Evolutionary conservation across 2,329 filamentous ascomycete species (phyloP).

Genomic region (Tolypocladium tropicale): DNA sequence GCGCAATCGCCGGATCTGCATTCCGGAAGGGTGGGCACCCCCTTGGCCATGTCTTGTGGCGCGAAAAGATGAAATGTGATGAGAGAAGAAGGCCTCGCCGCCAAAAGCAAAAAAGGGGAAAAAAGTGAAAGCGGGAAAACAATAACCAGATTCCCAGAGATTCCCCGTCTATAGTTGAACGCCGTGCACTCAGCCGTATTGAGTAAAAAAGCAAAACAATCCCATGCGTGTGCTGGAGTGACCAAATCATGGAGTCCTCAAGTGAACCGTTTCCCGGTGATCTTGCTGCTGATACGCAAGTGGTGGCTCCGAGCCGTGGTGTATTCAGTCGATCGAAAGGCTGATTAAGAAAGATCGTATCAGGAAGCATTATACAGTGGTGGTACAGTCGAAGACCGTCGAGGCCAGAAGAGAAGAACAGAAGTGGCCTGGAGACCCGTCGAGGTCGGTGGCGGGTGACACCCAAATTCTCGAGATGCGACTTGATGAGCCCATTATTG

Average conservation of each 20-base stretch:
- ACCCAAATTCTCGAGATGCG: neutral
- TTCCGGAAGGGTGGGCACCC: slow-evolving; percentile 12
- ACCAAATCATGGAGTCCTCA: neutral
- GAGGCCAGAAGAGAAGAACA: slow-evolving; percentile 10
- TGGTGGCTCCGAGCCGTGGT: slow-evolving; percentile 24
- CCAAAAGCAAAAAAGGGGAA: slow-evolving; percentile 2
- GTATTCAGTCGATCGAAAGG: slow-evolving; percentile 23
- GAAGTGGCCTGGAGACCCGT: slow-evolving; percentile 2
- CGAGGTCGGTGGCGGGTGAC: neutral
- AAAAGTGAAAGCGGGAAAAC: slow-evolving; percentile 4
- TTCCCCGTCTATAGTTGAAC: slow-evolving; percentile 22
- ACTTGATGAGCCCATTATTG: slow-evolving; percentile 16
- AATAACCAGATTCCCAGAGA: slow-evolving; percentile 11
- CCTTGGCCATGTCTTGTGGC: slow-evolving; percentile 4
- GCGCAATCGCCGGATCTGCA: slow-evolving; percentile 16
- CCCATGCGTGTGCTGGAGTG: slow-evolving; percentile 4
- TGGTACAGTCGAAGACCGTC: slow-evolving; percentile 9
- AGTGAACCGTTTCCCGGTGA: slow-evolving; percentile 10
- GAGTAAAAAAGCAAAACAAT: slow-evolving; percentile 4
- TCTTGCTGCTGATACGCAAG: slow-evolving; percentile 28
- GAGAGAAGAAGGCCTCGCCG: slow-evolving; percentile 3
- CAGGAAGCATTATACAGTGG: slow-evolving; percentile 16
- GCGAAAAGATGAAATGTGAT: slow-evolving; percentile 7
- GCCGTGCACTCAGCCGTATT: slow-evolving; percentile 15
- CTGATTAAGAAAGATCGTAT: slow-evolving; percentile 8